Evolutionary conservation across 78 protist genomes (phyloP).

Genomic region (Dictyostelium purpureum): DNA sequence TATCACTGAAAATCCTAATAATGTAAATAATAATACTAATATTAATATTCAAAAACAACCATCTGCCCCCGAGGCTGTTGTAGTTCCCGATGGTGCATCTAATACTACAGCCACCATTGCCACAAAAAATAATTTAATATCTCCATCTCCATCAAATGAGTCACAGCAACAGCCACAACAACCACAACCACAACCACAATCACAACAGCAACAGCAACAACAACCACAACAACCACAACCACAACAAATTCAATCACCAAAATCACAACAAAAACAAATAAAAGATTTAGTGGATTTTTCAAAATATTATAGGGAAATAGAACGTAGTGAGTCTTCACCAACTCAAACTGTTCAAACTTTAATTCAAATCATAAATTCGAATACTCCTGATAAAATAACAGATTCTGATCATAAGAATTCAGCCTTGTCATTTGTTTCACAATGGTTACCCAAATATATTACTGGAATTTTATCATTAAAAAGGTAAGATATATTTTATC

Average conservation of each 20-base stretch:
- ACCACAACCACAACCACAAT: neutral
- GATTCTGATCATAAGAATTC: slow-evolving; percentile 1
- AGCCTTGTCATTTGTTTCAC: neutral
- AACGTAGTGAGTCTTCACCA: slow-evolving; percentile 14
- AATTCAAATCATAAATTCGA: neutral
- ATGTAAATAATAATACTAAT: no score
- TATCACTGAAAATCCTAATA: no score
- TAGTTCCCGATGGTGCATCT: no score
- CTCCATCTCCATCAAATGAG: neutral
- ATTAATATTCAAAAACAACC: no score
- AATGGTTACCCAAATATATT: slow-evolving; percentile 15
- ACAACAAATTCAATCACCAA: no score
- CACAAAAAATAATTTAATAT: neutral
- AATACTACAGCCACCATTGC: neutral
- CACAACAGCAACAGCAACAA: neutral
- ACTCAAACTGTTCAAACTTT: neutral
- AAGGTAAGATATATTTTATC: neutral
- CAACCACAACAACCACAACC: neutral
- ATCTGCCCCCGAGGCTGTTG: no score
- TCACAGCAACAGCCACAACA: neutral
- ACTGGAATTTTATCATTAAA: slow-evolving; percentile 17
- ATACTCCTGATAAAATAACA: neutral
- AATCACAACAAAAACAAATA: slow-evolving; percentile 19
- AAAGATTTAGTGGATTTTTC: neutral
- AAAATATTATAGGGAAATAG: slow-evolving; percentile 18